Conservation (phyloP, 306 rosid genomes). For the Glycine latifolia region DNA sequence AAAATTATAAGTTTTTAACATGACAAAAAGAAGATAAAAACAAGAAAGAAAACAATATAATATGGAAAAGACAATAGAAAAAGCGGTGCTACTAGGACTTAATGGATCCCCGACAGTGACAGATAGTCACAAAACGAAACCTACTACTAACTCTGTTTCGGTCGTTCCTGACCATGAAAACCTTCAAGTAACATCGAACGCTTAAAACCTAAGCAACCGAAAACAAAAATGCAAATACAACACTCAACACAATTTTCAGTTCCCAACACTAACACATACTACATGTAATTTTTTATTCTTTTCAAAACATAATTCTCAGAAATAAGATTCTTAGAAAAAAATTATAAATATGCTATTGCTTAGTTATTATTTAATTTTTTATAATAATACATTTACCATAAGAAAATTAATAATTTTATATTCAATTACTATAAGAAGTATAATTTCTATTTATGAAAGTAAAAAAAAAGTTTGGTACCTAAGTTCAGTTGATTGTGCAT, state of each 20-base stretch:
- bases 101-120: neutral
- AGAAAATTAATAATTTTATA: neutral
- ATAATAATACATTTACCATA: neutral
- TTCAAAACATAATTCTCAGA: neutral
- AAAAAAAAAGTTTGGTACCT: too few species aligned
- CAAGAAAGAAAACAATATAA: neutral
- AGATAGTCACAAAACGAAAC: neutral
- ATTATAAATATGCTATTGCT: neutral
- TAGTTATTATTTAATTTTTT: neutral
- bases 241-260: neutral
- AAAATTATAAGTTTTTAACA: neutral
- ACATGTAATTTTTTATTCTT: neutral
- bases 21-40: neutral
- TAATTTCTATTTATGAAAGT: too few species aligned
- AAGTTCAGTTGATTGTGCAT: too few species aligned
- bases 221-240: neutral
- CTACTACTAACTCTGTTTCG: neutral
- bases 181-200: neutral
- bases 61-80: constrained; percentile 30
- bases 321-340: neutral
- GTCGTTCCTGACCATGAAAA: neutral
- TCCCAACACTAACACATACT: neutral
- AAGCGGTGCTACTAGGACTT: constrained; percentile 12
- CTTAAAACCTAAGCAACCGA: constrained; percentile 33
- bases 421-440: neutral